Evolutionary conservation across 2,329 filamentous ascomycete genomes (phyloP).

Genomic region (Lasiodiplodia sp.): DNA sequence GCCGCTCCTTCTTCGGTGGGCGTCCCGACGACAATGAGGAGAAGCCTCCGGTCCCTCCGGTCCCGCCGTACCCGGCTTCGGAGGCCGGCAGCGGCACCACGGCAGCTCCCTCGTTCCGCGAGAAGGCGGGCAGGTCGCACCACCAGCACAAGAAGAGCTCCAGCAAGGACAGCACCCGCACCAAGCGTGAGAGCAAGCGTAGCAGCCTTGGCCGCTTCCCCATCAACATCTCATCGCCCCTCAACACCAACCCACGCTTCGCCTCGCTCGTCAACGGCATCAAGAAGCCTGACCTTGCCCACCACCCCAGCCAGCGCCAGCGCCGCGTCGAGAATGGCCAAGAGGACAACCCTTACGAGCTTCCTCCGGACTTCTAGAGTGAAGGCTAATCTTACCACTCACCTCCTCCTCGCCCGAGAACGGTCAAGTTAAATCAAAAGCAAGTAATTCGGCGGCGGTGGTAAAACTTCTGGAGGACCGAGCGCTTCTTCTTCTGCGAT

Average conservation of each 20-base stretch:
- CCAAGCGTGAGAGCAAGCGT: slow-evolving; percentile 43
- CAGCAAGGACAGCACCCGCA: slow-evolving; percentile 41
- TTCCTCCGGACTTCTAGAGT: slow-evolving; percentile 21
- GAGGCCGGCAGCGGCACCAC: slow-evolving; percentile 35
- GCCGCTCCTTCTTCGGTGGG: slow-evolving; percentile 36
- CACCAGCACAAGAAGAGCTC: slow-evolving; percentile 42
- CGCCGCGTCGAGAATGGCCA: background rate
- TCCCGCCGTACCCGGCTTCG: slow-evolving; percentile 8
- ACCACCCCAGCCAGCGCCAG: slow-evolving; percentile 55
- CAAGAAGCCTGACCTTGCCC: slow-evolving; percentile 60
- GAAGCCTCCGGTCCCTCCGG: slow-evolving; percentile 12
- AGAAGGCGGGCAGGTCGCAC: slow-evolving; percentile 37
- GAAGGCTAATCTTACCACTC: background rate
- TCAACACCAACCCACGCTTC: slow-evolving; percentile 59
- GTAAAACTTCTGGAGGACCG: background rate
- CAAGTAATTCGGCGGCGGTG: background rate
- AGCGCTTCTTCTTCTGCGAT: background rate
- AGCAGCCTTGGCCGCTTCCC: slow-evolving; percentile 52
- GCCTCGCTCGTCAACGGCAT: slow-evolving; percentile 54
- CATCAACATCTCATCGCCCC: slow-evolving; percentile 61
- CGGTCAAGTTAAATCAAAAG: background rate
- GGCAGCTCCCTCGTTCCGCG: slow-evolving; percentile 36
- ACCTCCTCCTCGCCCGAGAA: background rate
- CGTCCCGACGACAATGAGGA: background rate
- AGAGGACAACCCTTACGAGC: slow-evolving; percentile 28